phyloP scores from a whole-genome alignment of 1,284 basidiomycete species.

The Amylostereum areolatum region DNA sequence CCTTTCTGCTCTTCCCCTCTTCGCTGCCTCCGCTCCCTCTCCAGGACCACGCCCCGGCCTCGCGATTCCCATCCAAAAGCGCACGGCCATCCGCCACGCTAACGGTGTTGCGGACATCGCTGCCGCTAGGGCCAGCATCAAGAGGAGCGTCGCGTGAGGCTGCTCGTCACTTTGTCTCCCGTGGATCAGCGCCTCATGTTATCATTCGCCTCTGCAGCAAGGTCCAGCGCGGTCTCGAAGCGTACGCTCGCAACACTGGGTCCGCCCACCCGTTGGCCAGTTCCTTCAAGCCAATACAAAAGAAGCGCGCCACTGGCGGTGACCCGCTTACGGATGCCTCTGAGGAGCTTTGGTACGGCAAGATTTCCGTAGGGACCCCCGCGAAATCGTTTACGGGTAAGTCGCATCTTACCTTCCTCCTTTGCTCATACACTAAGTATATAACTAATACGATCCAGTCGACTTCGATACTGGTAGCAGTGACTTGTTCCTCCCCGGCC shows the following conservation, averaged over 20 bases:
- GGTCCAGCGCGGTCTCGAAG: slow-evolving; percentile 2
- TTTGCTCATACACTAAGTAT: not conserved
- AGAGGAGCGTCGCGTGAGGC: slow-evolving; percentile 3
- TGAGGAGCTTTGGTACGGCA: slow-evolving; percentile 9
- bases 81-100: not conserved
- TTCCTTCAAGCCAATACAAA: not conserved
- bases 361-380: slow-evolving; percentile 9
- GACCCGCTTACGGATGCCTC: slow-evolving; percentile 7
- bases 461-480: slow-evolving; percentile 24
- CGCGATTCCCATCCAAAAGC: slow-evolving; percentile 8
- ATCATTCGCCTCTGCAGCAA: slow-evolving; percentile 1
- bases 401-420: slow-evolving; percentile 5
- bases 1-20: not conserved
- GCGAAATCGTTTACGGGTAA: slow-evolving; percentile 7
- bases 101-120: not conserved
- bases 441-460: slow-evolving; percentile 9
- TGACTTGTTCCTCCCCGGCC: slow-evolving; percentile 24
- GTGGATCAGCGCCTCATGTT: no score
- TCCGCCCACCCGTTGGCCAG: slow-evolving; percentile 2
- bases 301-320: slow-evolving; percentile 4
- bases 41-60: not conserved
- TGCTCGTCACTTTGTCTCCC: not conserved
- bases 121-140: not conserved
- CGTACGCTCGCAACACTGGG: slow-evolving; percentile 11
- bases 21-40: not conserved